Evolutionary conservation across 2,329 filamentous ascomycete species (phyloP), one percentile per base, ranked within the genome.

Genomic region (Paraconiothyrium sp.): DNA sequence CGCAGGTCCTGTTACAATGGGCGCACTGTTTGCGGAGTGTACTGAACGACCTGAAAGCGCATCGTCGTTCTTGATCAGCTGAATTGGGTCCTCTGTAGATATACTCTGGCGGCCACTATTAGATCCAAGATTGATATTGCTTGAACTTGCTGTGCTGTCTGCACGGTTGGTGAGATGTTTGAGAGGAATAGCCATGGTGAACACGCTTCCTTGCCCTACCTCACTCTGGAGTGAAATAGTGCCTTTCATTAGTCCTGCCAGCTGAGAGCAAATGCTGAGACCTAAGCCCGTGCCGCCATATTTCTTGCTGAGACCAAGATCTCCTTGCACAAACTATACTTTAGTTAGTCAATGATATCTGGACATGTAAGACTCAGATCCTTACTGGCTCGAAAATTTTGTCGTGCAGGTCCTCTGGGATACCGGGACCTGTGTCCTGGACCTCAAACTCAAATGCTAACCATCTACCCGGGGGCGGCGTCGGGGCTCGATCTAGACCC

Each of bases 261-360:
- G 82, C 76, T 97, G 94, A 22, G 92, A 90, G 79, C 93, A 97
- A 70, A 97, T 97, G 72, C 91, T 94, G 58, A 97, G 78, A 1
- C 94, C 94, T 1, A 97, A 82, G 4, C 94, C 94, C 0, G 94
- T 97, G 16, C 94, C 94, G 20, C 93, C 93, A 73, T 90, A 96
- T 72, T 95, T 95, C 77, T 93, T 96, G 81, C 91, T 96, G 16
- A 97, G 81, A 0, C 93, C 92, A 1, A 95, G 81, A 73, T 97
- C 93, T n/a, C 92, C 94, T 78, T 97, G 94, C 0, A 97, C 92
- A 73, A 97, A 97, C 0, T 54, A 32, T 5, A 14, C 14, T 13
- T 3, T 14, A n/a, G 51, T 54, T 24, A 54, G 51, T 37, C 13
- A 41, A 14, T 32, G 9, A 9, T n/a, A 32, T 2, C 37, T 24